A percentile compares a stretch with the other conserved stretches of the same genome.
Evolutionary conservation across 441 rosid genomes (phyloP).

Genomic region (Iberis amara): DNA sequence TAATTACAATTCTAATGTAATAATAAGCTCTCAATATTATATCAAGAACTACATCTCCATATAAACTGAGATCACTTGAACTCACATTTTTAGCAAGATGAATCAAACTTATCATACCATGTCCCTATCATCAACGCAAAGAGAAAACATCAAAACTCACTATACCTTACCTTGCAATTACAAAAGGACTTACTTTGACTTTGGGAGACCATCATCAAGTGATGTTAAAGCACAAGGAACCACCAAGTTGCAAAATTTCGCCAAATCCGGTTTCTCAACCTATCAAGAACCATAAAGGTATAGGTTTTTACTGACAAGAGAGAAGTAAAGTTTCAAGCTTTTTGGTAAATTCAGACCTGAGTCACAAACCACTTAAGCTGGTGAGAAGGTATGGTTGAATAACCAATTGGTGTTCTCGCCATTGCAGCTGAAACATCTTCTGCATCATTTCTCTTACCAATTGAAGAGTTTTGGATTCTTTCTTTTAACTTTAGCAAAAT

Average conservation of each 20-base stretch:
- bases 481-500: constrained; percentile 54
- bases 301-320: no score
- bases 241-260: constrained; percentile 51
- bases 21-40: no score
- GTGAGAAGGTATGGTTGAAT: constrained; percentile 59
- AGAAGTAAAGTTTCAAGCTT: not conserved
- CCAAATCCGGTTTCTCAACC: constrained; percentile 48
- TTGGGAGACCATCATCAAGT: constrained; percentile 87
- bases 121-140: constrained; percentile 51
- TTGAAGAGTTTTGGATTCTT: constrained; percentile 56
- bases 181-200: constrained; percentile 57
- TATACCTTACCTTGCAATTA: not conserved
- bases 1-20: no score
- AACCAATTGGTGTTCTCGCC: constrained; percentile 63
- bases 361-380: constrained; percentile 79
- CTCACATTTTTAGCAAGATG: constrained; percentile 59
- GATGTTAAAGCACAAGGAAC: constrained; percentile 87
- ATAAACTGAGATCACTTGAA: constrained; percentile 51
- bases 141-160: constrained; percentile 11
- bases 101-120: constrained; percentile 71
- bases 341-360: constrained; percentile 40
- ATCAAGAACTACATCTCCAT: constrained; percentile 66
- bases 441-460: constrained; percentile 42
- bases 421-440: constrained; percentile 55
- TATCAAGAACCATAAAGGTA: constrained; percentile 20